Evolutionary conservation across 192 early-diverging fungal species (phyloP).

Genomic region (Entomortierella lignicola): DNA sequence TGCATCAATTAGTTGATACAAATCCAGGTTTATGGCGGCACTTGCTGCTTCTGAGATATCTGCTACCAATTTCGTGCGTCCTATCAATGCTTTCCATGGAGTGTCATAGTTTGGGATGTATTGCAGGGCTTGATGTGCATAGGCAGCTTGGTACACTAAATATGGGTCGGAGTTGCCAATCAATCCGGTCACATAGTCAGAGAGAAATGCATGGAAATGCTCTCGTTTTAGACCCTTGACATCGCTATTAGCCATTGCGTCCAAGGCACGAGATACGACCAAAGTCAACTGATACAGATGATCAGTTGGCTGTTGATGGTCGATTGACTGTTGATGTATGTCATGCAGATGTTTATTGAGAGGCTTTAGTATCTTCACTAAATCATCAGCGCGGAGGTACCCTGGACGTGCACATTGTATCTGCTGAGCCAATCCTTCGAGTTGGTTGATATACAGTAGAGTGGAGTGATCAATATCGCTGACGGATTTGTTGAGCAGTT

Average conservation of each 20-base stretch:
- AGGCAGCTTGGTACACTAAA: constrained; percentile 2
- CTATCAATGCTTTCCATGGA: neutral
- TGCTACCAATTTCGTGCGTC: neutral
- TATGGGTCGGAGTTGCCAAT: neutral
- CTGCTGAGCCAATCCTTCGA: no score
- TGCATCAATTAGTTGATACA: neutral
- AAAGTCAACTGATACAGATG: neutral
- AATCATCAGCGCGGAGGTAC: neutral
- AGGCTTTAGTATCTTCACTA: neutral
- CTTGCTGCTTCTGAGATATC: neutral
- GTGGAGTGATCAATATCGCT: no score
- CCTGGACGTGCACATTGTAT: no score
- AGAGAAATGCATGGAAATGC: neutral
- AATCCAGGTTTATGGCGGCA: neutral
- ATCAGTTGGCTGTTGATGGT: neutral
- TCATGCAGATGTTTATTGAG: neutral
- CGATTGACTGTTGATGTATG: neutral
- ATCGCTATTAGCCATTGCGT: constrained; percentile 3
- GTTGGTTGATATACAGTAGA: no score
- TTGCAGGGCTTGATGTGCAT: constrained; percentile 1
- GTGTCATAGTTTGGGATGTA: constrained; percentile 8
- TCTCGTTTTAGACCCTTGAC: constrained; percentile 3
- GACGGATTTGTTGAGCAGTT: no score
- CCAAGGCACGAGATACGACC: neutral
- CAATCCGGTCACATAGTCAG: neutral